Conservation (phyloP, 2,329 filamentous ascomycete genomes). For the Hypoxylon sp. region DNA sequence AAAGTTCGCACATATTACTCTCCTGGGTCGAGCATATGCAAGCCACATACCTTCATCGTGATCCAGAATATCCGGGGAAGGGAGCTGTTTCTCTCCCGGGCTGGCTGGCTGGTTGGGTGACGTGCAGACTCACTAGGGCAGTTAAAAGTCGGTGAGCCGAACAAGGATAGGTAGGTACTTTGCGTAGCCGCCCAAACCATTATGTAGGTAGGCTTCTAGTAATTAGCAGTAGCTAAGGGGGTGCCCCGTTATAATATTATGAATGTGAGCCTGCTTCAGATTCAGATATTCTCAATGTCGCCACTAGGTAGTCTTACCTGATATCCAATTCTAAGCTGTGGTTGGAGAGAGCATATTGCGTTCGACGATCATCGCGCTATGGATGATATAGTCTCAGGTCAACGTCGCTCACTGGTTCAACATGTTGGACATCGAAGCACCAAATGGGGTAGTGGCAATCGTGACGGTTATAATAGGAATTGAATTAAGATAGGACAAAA, state of each 20-base stretch:
- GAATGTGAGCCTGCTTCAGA: constrained; percentile 25
- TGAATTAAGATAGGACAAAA: constrained; percentile 9
- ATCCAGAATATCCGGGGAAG: constrained; percentile 44
- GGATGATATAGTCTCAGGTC: constrained; percentile 24
- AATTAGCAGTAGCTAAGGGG: constrained; percentile 22
- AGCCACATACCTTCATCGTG: constrained; percentile 36
- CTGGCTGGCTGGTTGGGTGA: constrained; percentile 43
- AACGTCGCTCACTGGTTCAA: constrained; percentile 8
- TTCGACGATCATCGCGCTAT: constrained; percentile 34
- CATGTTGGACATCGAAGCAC: constrained; percentile 9
- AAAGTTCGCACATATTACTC: constrained; percentile 15
- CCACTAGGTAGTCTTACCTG: constrained; percentile 32
- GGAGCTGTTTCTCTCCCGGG: constrained; percentile 34
- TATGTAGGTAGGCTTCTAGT: constrained; percentile 24
- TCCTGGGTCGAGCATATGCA: constrained; percentile 35
- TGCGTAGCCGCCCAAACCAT: constrained; percentile 40
- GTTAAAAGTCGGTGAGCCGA: constrained; percentile 53
- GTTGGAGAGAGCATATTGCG: constrained; percentile 15
- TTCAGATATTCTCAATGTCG: constrained; percentile 26
- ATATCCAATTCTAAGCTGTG: constrained; percentile 22
- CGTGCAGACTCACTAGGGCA: constrained; percentile 45
- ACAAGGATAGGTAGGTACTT: constrained; percentile 40
- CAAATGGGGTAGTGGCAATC: constrained; percentile 23
- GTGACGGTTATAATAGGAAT: constrained; percentile 13
- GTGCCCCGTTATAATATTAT: constrained; percentile 29